A percentile compares a stretch with the other conserved stretches of the same genome.
Evolutionary conservation across 1,284 basidiomycete species (phyloP).

Genomic region (Salmacisia buchloeana): DNA sequence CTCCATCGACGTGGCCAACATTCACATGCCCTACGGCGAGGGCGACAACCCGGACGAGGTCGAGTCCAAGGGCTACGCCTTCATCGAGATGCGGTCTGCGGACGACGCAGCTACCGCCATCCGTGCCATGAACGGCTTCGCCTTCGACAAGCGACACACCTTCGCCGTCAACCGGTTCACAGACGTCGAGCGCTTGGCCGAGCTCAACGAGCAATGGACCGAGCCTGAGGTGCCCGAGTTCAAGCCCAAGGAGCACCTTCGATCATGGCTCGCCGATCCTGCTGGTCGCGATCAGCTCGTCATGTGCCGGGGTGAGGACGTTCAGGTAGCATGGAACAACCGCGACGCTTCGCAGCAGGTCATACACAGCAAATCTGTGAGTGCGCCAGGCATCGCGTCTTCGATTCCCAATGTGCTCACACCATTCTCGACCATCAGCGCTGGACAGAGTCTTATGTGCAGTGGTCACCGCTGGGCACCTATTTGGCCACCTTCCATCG

Average conservation of each 20-base stretch:
- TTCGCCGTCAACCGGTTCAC: slow-evolving; percentile 86
- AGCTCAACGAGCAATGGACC: slow-evolving; percentile 74
- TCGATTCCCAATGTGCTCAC: not conserved
- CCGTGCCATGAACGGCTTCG: slow-evolving; percentile 72
- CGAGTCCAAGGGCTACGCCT: slow-evolving; percentile 62
- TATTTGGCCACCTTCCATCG: slow-evolving; percentile 89
- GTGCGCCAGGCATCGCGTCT: not conserved
- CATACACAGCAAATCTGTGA: slow-evolving; percentile 56
- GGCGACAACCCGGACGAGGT: slow-evolving; percentile 21
- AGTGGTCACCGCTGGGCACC: slow-evolving; percentile 95
- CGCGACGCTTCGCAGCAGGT: slow-evolving; percentile 80
- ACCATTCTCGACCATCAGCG: slow-evolving; percentile 55
- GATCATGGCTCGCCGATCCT: slow-evolving; percentile 87
- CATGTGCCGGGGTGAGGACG: slow-evolving; percentile 86
- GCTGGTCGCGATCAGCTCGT: slow-evolving; percentile 93
- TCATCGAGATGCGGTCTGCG: slow-evolving; percentile 76
- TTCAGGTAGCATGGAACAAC: slow-evolving; percentile 88
- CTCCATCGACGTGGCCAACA: slow-evolving; percentile 41
- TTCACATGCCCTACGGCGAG: slow-evolving; percentile 52
- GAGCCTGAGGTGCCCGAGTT: slow-evolving; percentile 77
- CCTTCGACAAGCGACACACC: slow-evolving; percentile 86
- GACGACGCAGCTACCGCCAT: slow-evolving; percentile 79
- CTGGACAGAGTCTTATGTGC: slow-evolving; percentile 96
- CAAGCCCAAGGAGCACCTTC: slow-evolving; percentile 84
- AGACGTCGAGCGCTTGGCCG: slow-evolving; percentile 80